Percentiles rank a stretch among this genome's conserved stretches.
Evolutionary conservation across 805 yeast genomes (phyloP).

Genomic region (Pachysolen tannophilus): DNA sequence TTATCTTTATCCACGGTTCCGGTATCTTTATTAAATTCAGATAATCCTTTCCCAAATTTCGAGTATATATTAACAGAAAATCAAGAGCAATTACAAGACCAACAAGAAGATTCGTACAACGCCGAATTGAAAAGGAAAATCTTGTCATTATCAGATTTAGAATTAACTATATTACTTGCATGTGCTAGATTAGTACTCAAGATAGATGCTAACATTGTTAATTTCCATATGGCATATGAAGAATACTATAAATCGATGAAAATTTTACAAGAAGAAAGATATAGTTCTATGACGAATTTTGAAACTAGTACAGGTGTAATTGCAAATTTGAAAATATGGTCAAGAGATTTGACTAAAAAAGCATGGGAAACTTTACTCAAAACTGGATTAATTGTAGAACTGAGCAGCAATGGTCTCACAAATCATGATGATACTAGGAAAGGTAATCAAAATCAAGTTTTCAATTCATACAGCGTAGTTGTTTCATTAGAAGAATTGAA

Average conservation of each 20-base stretch:
- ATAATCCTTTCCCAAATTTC: constrained; percentile 19
- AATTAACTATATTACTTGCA: constrained; percentile 60
- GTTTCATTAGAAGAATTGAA: constrained; percentile 7
- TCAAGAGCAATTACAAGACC: no score
- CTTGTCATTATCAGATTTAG: constrained; percentile 56
- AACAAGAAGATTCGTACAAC: constrained; percentile 6
- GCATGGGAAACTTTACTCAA: constrained; percentile 7
- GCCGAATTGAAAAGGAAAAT: constrained; percentile 9
- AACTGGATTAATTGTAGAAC: constrained; percentile 2
- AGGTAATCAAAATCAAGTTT: constrained; percentile 4
- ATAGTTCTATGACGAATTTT: constrained; percentile 19
- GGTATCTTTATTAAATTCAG: constrained; percentile 23
- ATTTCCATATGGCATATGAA: constrained; percentile 67
- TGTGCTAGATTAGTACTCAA: constrained; percentile 67
- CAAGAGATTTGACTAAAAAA: constrained; percentile 34
- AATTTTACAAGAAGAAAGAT: constrained; percentile 26
- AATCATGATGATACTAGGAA: no score
- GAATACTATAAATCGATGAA: constrained; percentile 61
- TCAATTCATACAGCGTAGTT: constrained; percentile 2
- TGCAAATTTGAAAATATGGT: constrained; percentile 47
- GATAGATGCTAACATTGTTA: constrained; percentile 49
- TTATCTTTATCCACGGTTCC: constrained; percentile 35
- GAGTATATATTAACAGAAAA: background rate
- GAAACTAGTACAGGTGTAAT: constrained; percentile 27
- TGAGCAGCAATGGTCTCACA: no score